These are phyloP conservation scores for Pyrus betulifolia DNA, from an alignment of 306 rosid genomes.

Conservation along the genomic window DNA sequence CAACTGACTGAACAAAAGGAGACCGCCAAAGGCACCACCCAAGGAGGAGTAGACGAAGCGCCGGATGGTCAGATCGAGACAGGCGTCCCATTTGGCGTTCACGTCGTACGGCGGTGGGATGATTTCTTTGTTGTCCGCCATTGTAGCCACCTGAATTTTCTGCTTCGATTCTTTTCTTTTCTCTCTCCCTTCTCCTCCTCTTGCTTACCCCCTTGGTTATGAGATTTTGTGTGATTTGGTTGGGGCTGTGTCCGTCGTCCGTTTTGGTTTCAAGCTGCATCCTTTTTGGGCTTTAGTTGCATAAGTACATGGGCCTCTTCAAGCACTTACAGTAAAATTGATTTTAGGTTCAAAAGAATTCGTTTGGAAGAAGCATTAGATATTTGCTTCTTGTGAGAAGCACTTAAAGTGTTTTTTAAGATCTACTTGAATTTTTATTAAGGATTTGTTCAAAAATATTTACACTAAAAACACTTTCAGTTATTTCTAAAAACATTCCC, in stretches of 20 bases:
- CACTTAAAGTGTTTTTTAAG: fast-evolving
- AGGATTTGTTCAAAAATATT: no score
- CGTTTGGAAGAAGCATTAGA: no score
- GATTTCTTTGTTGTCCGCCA: conserved; percentile 25
- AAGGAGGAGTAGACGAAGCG: conserved; percentile 55
- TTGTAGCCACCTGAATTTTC: background rate
- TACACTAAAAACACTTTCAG: no score
- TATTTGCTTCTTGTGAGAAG: fast-evolving
- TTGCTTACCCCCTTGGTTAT: background rate
- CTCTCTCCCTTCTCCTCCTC: background rate
- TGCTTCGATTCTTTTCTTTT: background rate
- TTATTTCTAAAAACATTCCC: no score
- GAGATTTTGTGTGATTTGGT: background rate
- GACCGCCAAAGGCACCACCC: conserved; percentile 43
- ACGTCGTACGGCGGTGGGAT: conserved; percentile 35
- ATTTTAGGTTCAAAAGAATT: no score
- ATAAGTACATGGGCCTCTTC: background rate
- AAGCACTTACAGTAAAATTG: no score
- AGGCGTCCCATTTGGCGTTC: conserved; percentile 50
- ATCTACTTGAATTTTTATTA: no score
- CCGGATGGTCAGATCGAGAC: conserved; percentile 47
- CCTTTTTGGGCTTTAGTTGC: background rate
- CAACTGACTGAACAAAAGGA: conserved; percentile 43
- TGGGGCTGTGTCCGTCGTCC: background rate
- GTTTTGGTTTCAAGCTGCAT: background rate